Conservation (phyloP, 2,329 filamentous ascomycete genomes). For the Lasiodiplodia sp. region DNA sequence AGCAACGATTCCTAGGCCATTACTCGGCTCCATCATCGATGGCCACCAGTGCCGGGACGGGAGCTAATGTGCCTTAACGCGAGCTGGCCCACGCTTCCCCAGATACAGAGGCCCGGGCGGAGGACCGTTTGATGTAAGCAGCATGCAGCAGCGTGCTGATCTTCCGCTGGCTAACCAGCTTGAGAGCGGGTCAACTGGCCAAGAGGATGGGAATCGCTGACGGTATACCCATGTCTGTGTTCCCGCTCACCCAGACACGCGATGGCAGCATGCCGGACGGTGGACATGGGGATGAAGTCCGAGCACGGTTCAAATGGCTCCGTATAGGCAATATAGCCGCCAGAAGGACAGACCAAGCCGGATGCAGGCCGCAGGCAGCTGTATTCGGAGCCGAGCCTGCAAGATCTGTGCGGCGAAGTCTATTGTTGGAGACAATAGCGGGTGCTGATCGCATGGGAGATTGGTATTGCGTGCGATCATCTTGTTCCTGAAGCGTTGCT, state of each 20-base stretch:
- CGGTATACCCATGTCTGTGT: constrained; percentile 9
- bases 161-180: constrained; percentile 12
- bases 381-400: constrained; percentile 13
- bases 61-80: constrained; percentile 2
- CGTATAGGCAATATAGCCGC: constrained; percentile 12
- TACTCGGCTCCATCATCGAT: not conserved
- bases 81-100: not conserved
- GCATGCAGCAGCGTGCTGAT: constrained; percentile 12
- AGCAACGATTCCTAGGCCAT: constrained; percentile 6
- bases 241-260: constrained; percentile 3
- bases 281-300: not conserved
- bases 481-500: constrained; percentile 28
- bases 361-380: not conserved
- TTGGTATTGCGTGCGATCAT: constrained; percentile 8
- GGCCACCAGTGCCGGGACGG: not conserved
- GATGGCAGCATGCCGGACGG: constrained; percentile 1
- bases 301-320: not conserved
- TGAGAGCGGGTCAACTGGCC: not conserved
- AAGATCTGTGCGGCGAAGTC: not conserved
- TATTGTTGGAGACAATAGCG: not conserved
- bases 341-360: not conserved
- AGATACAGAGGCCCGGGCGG: constrained; percentile 10
- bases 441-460: constrained; percentile 14
- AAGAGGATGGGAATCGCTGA: constrained; percentile 23
- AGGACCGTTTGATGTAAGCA: constrained; percentile 24